Conservation (phyloP, 148 eudicot genomes). For the Silene uniflora region DNA sequence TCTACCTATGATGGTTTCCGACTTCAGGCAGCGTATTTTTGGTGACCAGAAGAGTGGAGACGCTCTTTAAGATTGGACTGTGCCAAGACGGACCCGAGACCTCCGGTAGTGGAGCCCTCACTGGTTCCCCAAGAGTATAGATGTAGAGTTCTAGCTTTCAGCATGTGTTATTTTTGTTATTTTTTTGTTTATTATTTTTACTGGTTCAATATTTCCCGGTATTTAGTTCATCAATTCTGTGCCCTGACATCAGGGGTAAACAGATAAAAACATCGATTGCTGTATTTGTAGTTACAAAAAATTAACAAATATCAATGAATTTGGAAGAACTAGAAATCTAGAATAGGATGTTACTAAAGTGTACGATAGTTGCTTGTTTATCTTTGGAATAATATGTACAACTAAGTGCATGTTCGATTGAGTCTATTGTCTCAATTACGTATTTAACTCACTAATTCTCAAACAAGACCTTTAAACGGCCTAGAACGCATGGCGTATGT, state of each 20-base stretch:
- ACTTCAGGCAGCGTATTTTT: conserved; percentile 84
- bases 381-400: too few relatives aligned
- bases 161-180: conserved; percentile 22
- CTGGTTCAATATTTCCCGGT: conserved; percentile 11
- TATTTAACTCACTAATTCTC: too few relatives aligned
- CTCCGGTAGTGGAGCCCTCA: conserved; percentile 8
- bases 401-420: too few relatives aligned
- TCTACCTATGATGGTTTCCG: conserved; percentile 84
- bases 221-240: conserved; percentile 19
- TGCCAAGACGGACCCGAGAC: conserved; percentile 3
- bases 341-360: neutral
- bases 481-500: too few relatives aligned
- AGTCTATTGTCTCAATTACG: too few relatives aligned
- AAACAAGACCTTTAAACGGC: too few relatives aligned
- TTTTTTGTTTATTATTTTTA: conserved; percentile 15
- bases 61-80: conserved; percentile 12
- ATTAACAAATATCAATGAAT: neutral
- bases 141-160: conserved; percentile 33
- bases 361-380: too few relatives aligned
- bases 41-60: conserved; percentile 72
- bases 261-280: neutral
- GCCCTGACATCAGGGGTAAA: neutral
- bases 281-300: neutral
- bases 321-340: neutral
- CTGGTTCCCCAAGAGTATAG: conserved; percentile 22